Evolutionary conservation across 108 stramenopile genomes (phyloP).

Genomic region (Chaetoceros tenuissimus): DNA sequence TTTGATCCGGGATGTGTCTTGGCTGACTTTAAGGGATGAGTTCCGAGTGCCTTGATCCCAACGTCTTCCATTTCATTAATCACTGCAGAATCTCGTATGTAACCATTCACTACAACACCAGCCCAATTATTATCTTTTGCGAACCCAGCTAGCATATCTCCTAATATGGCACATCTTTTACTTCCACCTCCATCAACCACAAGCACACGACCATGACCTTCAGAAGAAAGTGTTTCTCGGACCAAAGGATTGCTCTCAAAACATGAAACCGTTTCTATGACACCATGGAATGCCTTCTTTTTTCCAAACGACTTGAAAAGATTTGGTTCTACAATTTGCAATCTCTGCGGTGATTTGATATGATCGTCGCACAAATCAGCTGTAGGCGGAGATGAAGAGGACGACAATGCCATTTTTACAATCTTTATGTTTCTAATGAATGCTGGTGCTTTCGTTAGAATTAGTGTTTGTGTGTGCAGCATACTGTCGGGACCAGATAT

Average conservation of each 20-base stretch:
- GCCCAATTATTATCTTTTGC: constrained; percentile 47
- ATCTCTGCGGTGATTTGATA: constrained; percentile 28
- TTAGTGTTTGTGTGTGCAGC: too few relatives aligned
- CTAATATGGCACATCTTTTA: constrained; percentile 49
- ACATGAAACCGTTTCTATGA: constrained; percentile 58
- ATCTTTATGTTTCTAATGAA: too few relatives aligned
- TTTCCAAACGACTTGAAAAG: constrained; percentile 46
- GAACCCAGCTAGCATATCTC: constrained; percentile 50
- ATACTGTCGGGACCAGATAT: too few relatives aligned
- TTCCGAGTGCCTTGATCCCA: constrained; percentile 61
- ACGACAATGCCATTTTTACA: too few relatives aligned
- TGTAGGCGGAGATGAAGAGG: constrained; percentile 31
- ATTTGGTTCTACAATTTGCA: constrained; percentile 42
- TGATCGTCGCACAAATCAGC: constrained; percentile 60
- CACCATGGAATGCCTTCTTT: constrained; percentile 34
- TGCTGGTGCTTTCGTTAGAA: too few relatives aligned
- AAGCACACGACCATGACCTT: constrained; percentile 44
- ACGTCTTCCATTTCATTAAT: constrained; percentile 29
- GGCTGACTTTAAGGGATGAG: constrained; percentile 52
- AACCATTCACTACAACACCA: constrained; percentile 61
- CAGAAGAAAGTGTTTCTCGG: constrained; percentile 25
- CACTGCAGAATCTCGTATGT: constrained; percentile 63
- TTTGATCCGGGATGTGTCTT: constrained; percentile 32
- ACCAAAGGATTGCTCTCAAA: constrained; percentile 66
- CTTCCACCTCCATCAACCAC: constrained; percentile 63